Conservation (phyloP, 225 moss, liverwort and hornwort species). For the Lunularia cruciata region DNA sequence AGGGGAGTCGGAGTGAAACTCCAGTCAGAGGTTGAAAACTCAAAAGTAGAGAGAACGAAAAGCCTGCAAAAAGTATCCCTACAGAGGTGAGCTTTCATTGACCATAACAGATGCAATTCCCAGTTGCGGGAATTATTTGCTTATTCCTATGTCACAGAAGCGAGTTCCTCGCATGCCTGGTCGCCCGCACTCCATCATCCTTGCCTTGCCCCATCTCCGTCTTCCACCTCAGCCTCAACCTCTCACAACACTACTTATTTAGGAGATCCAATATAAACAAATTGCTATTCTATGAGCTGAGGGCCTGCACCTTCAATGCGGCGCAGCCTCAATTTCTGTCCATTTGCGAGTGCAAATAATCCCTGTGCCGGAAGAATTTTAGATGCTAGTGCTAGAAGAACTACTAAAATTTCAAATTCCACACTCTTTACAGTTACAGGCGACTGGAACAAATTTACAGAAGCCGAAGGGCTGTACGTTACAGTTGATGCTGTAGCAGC, state of each 20-base stretch:
- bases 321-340: background rate
- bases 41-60: slow-evolving; percentile 16
- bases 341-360: background rate
- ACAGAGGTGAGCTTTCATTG: slow-evolving; percentile 7
- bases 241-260: background rate
- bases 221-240: slow-evolving; percentile 1
- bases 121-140: slow-evolving; percentile 27
- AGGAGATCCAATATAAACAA: slow-evolving; percentile 8
- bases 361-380: background rate
- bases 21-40: slow-evolving; percentile 9
- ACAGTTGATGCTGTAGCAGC: slow-evolving; percentile 54
- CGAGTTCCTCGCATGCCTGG: slow-evolving; percentile 19
- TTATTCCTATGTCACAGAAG: slow-evolving; percentile 24
- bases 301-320: background rate
- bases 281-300: background rate
- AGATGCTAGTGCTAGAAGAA: background rate
- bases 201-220: background rate
- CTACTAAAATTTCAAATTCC: slow-evolving; percentile 27
- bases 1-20: slow-evolving; percentile 13
- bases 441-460: slow-evolving; percentile 46
- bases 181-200: background rate
- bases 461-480: slow-evolving; percentile 47
- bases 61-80: slow-evolving; percentile 18
- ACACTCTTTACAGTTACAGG: slow-evolving; percentile 46
- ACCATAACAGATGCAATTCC: slow-evolving; percentile 36